Conservation (phyloP, 352 stramenopile species). For the Phytophthora hybrid region DNA sequence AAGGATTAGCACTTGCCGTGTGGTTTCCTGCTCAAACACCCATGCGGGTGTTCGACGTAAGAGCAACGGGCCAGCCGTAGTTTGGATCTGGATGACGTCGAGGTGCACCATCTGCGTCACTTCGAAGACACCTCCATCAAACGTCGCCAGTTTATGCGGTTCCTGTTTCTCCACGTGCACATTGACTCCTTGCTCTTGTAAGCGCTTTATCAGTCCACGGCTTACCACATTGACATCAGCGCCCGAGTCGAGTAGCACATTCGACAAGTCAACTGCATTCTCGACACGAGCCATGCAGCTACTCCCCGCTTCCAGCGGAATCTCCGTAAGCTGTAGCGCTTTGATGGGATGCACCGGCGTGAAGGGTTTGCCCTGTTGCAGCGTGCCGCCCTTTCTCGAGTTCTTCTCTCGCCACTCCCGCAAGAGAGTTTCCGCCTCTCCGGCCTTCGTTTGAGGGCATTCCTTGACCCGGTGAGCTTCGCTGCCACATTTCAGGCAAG, state of each 20-base stretch:
- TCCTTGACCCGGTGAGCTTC: neutral
- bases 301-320: neutral
- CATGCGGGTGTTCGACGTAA: neutral
- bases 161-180: neutral
- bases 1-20: neutral
- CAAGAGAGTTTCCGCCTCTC: neutral
- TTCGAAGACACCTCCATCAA: slow-evolving; percentile 1
- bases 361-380: neutral
- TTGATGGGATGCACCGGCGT: neutral
- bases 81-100: neutral
- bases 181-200: neutral
- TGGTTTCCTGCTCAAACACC: neutral
- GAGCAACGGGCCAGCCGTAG: neutral
- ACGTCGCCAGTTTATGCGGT: neutral
- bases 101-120: neutral
- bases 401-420: neutral
- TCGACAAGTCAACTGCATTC: neutral
- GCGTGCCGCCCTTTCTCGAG: neutral
- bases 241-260: neutral
- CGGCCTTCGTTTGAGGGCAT: neutral
- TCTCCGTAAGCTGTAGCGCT: neutral
- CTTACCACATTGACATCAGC: slow-evolving; percentile 1
- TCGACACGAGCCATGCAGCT: neutral
- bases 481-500: neutral
- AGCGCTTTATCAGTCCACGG: neutral